Base-by-base conservation (phyloP, 2,329 filamentous ascomycete genomes). In the Juglanconis oblonga region DNA sequence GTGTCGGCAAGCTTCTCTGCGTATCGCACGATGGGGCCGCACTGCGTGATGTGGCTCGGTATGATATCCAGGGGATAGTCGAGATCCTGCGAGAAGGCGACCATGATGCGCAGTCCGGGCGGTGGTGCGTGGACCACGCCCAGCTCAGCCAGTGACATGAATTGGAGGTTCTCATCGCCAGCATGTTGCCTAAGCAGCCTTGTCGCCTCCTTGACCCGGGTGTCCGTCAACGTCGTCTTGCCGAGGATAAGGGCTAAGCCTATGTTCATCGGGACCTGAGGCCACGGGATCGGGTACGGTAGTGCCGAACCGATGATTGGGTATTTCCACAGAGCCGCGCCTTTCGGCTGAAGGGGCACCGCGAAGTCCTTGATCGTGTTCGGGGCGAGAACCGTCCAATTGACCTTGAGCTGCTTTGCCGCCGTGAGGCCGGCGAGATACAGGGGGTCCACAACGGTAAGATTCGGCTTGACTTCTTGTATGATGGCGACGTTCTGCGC, bases 1-100 rank as follows among this genome's bases (percentile, higher is more conserved):
- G 69, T 63, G 2, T 73, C 68, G 11, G 67, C 51, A 0, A 81
- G 70, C 0, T 74, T 59, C 0, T 64, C 57, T 1, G 70, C 69
- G 0, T 69, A 65, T 0, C 76, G 69, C 4, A 80, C 64, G 10
- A 83, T 81, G 0, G 81, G 81, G 0, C 80, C 80, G 59, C 79
- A 81, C 1, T 73, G 66, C 1, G 74, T 68, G 9, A 82, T 69
- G 52, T 81, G 75, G 0, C 67, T 56, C 0, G 76, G 76, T 2
- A 78, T 67, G 1, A 70, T 57, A 32, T 33, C 42, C 10, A 76
- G 64, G 0, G 73, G 80, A 66, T 72, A 81, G 48, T 81, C 77
- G 31, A 74, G 61, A 53, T 74, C 69, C 1, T 69, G 67, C 2
- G 65, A 57, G 35, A 64, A 69, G 13, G 68, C 61, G 17, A 72